Evolutionary conservation across 1,284 basidiomycete species (phyloP).

Genomic region (Lignosus rhinocerotis): DNA sequence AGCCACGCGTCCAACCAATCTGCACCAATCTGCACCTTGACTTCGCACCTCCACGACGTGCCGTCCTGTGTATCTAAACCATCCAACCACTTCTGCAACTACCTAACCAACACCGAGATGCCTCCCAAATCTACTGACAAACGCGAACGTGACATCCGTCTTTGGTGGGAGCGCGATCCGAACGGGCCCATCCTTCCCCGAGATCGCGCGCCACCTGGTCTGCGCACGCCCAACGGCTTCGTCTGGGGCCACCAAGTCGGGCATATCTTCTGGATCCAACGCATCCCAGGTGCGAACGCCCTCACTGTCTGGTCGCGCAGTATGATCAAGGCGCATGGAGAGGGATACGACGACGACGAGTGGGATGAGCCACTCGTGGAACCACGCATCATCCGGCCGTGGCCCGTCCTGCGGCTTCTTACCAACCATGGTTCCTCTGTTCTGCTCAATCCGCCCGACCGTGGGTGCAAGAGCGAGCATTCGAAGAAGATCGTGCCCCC

Average conservation of each 20-base stretch:
- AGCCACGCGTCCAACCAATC: background rate
- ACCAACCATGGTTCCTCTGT: background rate
- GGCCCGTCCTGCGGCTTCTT: slow-evolving; percentile 28
- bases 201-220: slow-evolving; percentile 28
- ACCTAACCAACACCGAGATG: background rate
- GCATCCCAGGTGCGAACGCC: slow-evolving; percentile 28
- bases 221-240: slow-evolving; percentile 32
- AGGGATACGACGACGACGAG: slow-evolving; percentile 24
- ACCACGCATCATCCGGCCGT: slow-evolving; percentile 25
- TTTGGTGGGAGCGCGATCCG: slow-evolving; percentile 29
- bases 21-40: background rate
- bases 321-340: slow-evolving; percentile 36
- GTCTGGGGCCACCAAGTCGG: slow-evolving; percentile 36
- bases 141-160: slow-evolving; percentile 9
- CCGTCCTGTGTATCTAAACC: background rate
- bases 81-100: background rate
- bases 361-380: slow-evolving; percentile 18
- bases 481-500: background rate
- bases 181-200: slow-evolving; percentile 27
- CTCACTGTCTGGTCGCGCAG: slow-evolving; percentile 37
- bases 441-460: slow-evolving; percentile 15
- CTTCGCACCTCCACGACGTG: background rate
- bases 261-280: slow-evolving; percentile 28
- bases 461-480: slow-evolving; percentile 22
- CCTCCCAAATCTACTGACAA: background rate